Percentiles rank a stretch among this genome's conserved stretches.
Evolutionary conservation across 2,329 filamentous ascomycete genomes (phyloP).

Genomic region (Moelleriella libera): DNA sequence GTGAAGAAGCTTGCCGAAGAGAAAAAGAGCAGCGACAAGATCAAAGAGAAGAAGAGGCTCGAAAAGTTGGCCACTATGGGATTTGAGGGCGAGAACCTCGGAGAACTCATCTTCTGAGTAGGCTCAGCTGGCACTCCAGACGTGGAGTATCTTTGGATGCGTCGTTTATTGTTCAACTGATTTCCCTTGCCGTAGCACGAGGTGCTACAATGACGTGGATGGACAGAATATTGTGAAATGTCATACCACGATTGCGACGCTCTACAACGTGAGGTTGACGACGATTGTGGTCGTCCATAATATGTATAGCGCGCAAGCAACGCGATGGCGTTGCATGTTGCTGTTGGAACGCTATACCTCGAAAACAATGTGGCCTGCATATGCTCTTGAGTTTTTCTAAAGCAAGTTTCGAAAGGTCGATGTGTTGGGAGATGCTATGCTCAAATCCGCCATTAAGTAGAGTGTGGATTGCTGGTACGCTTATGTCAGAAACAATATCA

Average conservation of each 20-base stretch:
- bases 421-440: too few relatives aligned
- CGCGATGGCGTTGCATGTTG: too few relatives aligned
- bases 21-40: slow-evolving; percentile 54
- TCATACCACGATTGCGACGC: slow-evolving; percentile 12
- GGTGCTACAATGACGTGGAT: not conserved
- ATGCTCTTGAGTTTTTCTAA: too few relatives aligned
- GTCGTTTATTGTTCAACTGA: not conserved
- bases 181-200: not conserved
- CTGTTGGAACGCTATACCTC: too few relatives aligned
- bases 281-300: too few relatives aligned
- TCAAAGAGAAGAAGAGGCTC: slow-evolving; percentile 56
- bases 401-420: too few relatives aligned
- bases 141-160: not conserved
- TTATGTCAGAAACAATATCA: too few relatives aligned
- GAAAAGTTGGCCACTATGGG: slow-evolving; percentile 63
- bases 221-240: slow-evolving; percentile 55
- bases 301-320: too few relatives aligned
- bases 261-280: not conserved
- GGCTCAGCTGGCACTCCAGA: not conserved
- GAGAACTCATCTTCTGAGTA: slow-evolving; percentile 51
- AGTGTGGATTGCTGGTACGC: too few relatives aligned
- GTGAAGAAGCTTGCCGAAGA: slow-evolving; percentile 63
- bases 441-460: too few relatives aligned
- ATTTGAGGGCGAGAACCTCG: slow-evolving; percentile 76
- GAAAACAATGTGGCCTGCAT: too few relatives aligned